Base-by-base conservation (phyloP, 2,329 filamentous ascomycete species). In the Emmonsia crescens region DNA sequence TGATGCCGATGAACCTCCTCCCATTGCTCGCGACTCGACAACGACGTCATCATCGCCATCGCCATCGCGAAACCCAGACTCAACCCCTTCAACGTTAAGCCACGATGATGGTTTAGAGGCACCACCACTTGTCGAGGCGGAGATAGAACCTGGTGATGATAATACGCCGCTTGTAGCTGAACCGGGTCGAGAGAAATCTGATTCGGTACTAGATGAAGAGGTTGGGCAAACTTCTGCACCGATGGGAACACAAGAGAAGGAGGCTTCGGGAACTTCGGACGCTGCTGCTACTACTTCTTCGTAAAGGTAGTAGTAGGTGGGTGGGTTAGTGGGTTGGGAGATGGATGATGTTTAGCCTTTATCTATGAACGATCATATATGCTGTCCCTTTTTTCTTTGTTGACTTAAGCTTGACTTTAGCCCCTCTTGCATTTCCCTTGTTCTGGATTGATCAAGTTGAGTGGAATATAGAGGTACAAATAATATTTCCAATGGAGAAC, bases 191-290 rank as follows among this genome's bases (percentile, higher is more conserved):
- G 36, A 33, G 21, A 24, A 36, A 14, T 5, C 52, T 29, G 40
- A 61, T 54, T 63, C 62, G 4, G 44, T 65, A 46, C 27, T 68
- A 36, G 70, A 72, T 5, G 59, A 65, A 14, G 61, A 63, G 21
- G 56, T 68, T 6, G 70, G 72, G 60, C 60, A 64, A n/a, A 59
- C 68, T 59, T 52, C 38, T 12, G 49, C 67, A 48, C 69, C 68
- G 10, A 59, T 67, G 40, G 68, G 69, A 24, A 68, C 46, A 16
- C 12, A 72, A 36, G 68, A 66, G 38, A 72, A 73, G 63, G 65
- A 56, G 46, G 16, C 55, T 2, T 71, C 69, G 36, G 67, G 72
- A 48, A 68, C 42, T 29, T 59, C 29, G 24, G 55, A 33, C 12
- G 8, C 31, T 38, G 52, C 6, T 27, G 33, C n/a, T 14, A 10